Conservation (phyloP, 495 filamentous ascomycete species). For the Trichocladium uniseriatum region DNA sequence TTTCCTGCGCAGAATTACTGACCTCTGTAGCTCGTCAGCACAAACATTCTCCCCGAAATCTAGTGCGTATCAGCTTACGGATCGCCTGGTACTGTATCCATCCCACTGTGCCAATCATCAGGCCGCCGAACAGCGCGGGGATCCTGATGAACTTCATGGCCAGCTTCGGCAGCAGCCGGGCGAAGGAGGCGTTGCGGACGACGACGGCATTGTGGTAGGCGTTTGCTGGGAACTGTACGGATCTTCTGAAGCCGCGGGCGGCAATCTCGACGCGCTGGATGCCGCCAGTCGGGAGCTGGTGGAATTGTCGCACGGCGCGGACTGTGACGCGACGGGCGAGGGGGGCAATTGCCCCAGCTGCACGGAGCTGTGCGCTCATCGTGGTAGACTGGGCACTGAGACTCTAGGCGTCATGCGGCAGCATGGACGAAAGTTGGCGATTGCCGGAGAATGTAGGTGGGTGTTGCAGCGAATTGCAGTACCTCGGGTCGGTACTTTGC, state of each 20-base stretch:
- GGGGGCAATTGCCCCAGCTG: constrained; percentile 55
- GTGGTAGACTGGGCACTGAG: constrained; percentile 30
- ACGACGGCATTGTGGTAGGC: constrained; percentile 77
- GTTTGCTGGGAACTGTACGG: constrained; percentile 68
- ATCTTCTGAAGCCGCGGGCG: constrained; percentile 47
- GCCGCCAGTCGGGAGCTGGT: constrained; percentile 57
- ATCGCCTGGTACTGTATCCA: constrained; percentile 96
- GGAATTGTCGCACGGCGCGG: constrained; percentile 55
- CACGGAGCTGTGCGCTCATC: constrained; percentile 80
- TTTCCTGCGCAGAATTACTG: constrained; percentile 75
- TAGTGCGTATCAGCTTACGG: constrained; percentile 44
- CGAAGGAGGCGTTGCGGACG: constrained; percentile 79
- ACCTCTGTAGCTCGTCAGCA: constrained; percentile 49
- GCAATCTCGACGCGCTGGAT: constrained; percentile 57
- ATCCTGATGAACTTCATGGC: constrained; percentile 77
- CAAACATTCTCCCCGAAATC: constrained; percentile 19
- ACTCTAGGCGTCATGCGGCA: constrained; percentile 13
- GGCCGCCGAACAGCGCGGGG: constrained; percentile 84
- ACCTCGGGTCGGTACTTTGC: no score
- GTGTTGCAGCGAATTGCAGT: no score
- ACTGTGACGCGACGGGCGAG: constrained; percentile 48
- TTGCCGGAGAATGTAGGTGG: no score
- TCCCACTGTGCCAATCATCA: constrained; percentile 73
- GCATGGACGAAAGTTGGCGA: constrained; percentile 1
- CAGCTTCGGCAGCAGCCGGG: constrained; percentile 75